These are phyloP conservation scores for Diaporthe ilicicola DNA, from an alignment of 2,329 filamentous ascomycete species.

Conservation along the genomic window DNA sequence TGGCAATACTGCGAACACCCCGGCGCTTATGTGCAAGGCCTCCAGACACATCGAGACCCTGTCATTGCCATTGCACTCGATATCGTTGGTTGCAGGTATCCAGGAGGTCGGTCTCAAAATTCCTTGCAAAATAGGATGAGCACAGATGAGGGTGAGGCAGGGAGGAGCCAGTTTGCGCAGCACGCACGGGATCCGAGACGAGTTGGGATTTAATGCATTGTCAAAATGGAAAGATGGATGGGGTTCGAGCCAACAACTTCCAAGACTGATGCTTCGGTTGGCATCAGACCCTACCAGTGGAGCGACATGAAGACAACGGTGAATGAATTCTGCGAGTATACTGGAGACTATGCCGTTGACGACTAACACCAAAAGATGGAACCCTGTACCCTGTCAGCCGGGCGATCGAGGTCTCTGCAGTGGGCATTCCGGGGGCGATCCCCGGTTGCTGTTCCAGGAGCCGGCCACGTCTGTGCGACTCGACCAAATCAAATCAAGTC, in stretches of 20 bases:
- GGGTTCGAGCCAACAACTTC: not conserved
- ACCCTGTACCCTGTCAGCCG: not conserved
- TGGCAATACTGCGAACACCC: too few relatives aligned
- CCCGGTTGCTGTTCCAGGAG: not conserved
- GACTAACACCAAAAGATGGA: not conserved
- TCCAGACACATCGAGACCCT: too few relatives aligned
- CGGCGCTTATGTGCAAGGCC: too few relatives aligned
- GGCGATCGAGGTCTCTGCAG: not conserved
- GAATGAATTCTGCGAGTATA: not conserved
- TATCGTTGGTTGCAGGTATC: too few relatives aligned
- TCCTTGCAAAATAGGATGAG: too few relatives aligned
- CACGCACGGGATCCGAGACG: too few relatives aligned
- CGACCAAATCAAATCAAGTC: not conserved
- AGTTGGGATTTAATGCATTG: not conserved
- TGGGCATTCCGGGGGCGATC: not conserved
- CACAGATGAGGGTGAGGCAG: not conserved
- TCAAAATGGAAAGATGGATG: not conserved
- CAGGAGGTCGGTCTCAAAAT: too few relatives aligned
- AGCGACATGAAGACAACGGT: not conserved
- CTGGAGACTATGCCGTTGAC: too few relatives aligned
- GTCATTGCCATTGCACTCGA: too few relatives aligned
- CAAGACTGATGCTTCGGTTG: not conserved
- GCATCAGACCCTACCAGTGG: too few relatives aligned
- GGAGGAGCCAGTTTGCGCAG: too few relatives aligned
- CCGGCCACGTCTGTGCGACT: constrained; percentile 15